Evolutionary conservation across 164 flowering plant genomes (phyloP).

Genomic region (Santalum album): DNA sequence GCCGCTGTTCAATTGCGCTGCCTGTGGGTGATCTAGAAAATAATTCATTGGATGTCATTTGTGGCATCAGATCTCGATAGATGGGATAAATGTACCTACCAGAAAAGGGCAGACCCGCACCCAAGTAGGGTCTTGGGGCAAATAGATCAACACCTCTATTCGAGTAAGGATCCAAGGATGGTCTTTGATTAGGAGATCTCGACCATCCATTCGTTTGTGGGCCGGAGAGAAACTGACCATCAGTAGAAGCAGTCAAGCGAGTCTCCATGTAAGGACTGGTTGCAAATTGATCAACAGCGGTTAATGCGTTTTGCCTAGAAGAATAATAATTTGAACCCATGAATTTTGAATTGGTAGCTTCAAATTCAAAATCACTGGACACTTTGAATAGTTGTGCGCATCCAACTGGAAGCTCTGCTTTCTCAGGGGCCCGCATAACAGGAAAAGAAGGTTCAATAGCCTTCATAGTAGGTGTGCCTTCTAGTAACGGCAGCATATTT

Average conservation of each 20-base stretch:
- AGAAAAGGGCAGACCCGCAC: conserved; percentile 9
- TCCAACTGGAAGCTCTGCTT: conserved; percentile 28
- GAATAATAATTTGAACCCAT: conserved; percentile 12
- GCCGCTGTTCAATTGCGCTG: conserved; percentile 8
- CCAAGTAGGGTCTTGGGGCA: conserved; percentile 5
- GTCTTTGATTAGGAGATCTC: not conserved
- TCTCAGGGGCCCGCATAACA: conserved; percentile 4
- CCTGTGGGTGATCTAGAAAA: conserved; percentile 7
- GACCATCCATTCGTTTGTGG: conserved; percentile 5
- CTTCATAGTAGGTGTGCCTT: conserved; percentile 12
- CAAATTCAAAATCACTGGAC: conserved; percentile 31
- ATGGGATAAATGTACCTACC: conserved; percentile 7
- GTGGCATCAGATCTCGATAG: conserved; percentile 11
- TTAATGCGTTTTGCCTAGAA: conserved; percentile 2
- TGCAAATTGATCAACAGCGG: conserved; percentile 6
- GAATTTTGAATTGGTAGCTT: conserved; percentile 13
- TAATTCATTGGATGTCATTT: conserved; percentile 6
- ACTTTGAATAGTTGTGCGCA: conserved; percentile 38
- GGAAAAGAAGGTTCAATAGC: conserved; percentile 16
- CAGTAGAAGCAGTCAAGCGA: conserved; percentile 6
- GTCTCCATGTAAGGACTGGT: conserved; percentile 11
- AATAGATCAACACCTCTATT: not conserved
- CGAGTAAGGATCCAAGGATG: not conserved
- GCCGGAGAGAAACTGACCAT: not conserved
- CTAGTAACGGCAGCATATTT: conserved; percentile 13